These are phyloP conservation scores for Ascochyta koolunga DNA, from an alignment of 2,329 filamentous ascomycete genomes.

Conservation along the genomic window DNA sequence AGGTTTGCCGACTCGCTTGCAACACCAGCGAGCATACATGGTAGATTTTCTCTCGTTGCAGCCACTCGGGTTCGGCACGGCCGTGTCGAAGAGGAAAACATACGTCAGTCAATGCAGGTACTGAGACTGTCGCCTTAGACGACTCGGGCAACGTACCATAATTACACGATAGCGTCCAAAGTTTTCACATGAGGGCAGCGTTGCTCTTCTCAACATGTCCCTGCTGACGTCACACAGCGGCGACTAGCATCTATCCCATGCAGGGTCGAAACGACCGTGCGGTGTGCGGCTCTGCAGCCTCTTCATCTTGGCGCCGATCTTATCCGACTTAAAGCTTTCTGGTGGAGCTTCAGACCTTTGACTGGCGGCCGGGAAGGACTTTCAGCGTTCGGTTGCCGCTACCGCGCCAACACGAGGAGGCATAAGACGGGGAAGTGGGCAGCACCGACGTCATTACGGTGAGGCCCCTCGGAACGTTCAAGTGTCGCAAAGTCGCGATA, in stretches of 20 bases:
- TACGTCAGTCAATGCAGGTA: constrained; percentile 11
- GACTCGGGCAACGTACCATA: constrained; percentile 20
- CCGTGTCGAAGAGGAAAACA: constrained; percentile 2
- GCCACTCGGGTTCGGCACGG: background rate
- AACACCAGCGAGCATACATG: constrained; percentile 1
- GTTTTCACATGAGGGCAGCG: constrained; percentile 24
- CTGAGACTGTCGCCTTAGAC: background rate
- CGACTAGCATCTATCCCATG: constrained; percentile 20
- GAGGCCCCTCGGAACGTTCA: constrained; percentile 6
- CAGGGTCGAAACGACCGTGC: constrained; percentile 33
- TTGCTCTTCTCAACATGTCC: constrained; percentile 29
- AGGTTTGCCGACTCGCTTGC: constrained; percentile 6
- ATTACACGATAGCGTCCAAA: constrained; percentile 19
- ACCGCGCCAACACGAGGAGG: constrained; percentile 13
- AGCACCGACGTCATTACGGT: constrained; percentile 24
- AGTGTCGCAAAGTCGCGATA: constrained; percentile 1
- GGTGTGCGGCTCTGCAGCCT: constrained; percentile 38
- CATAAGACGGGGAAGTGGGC: constrained; percentile 10
- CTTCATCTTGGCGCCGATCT: constrained; percentile 38
- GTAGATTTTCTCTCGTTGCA: background rate
- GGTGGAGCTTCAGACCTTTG: constrained; percentile 22
- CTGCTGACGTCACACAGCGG: constrained; percentile 29
- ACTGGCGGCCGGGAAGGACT: constrained; percentile 22
- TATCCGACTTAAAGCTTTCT: constrained; percentile 22
- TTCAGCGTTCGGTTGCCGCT: constrained; percentile 18